Percentiles rank a stretch among this genome's conserved stretches.
Evolutionary conservation across 2,329 filamentous ascomycete genomes (phyloP).

Genomic region (Exophiala aquamarina): DNA sequence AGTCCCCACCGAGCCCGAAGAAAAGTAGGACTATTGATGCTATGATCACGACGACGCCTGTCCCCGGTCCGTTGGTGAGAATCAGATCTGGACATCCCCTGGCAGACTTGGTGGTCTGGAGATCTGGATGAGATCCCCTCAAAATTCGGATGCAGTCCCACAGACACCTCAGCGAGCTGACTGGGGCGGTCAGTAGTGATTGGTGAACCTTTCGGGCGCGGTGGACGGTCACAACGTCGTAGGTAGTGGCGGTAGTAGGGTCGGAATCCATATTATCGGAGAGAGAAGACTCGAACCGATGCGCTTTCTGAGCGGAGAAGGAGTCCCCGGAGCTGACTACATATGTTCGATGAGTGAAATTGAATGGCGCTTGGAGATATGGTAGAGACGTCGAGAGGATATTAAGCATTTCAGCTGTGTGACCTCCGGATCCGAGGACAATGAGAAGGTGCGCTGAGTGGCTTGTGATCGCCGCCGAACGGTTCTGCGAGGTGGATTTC

Average conservation of each 20-base stretch:
- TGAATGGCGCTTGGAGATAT: conserved; percentile 29
- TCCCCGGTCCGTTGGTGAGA: conserved; percentile 85
- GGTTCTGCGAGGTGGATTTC: background rate
- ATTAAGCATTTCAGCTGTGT: conserved; percentile 91
- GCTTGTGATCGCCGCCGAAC: conserved; percentile 29
- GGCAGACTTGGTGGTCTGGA: conserved; percentile 29
- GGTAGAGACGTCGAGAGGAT: conserved; percentile 65
- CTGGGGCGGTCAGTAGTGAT: conserved; percentile 57
- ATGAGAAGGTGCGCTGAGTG: conserved; percentile 62
- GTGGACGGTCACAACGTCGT: conserved; percentile 67
- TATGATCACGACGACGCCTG: conserved; percentile 72
- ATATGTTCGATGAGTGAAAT: conserved; percentile 72
- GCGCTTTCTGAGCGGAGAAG: conserved; percentile 65
- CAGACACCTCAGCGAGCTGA: conserved; percentile 64
- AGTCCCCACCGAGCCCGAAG: conserved; percentile 35
- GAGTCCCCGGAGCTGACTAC: conserved; percentile 74
- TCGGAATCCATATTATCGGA: background rate
- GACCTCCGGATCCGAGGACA: conserved; percentile 88
- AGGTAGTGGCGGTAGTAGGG: conserved; percentile 52
- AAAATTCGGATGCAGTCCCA: conserved; percentile 61
- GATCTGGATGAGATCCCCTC: conserved; percentile 36
- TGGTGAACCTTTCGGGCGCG: conserved; percentile 83
- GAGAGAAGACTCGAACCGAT: conserved; percentile 59
- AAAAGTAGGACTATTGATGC: conserved; percentile 58
- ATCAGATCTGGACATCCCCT: conserved; percentile 67